Conservation (phyloP, 345 rosid genomes). For the Gossypium rotundifolium region DNA sequence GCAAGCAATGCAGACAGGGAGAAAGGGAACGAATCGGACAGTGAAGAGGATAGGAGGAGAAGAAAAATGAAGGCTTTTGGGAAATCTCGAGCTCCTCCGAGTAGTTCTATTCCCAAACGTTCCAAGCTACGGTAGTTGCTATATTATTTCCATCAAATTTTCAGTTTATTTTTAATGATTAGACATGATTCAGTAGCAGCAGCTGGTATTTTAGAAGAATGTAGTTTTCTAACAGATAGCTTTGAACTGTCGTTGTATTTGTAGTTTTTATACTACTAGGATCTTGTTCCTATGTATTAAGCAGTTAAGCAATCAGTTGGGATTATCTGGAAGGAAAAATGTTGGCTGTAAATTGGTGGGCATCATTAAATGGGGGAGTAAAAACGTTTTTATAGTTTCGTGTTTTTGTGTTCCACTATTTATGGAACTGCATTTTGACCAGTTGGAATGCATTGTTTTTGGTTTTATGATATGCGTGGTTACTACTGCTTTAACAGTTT, state of each 20-base stretch:
- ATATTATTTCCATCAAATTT: neutral
- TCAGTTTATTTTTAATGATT: neutral
- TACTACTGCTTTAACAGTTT: too few relatives aligned
- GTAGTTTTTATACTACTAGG: neutral
- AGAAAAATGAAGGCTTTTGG: constrained; percentile 88
- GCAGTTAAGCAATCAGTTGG: neutral
- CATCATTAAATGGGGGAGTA: neutral
- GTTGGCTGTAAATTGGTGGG: neutral
- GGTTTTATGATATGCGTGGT: too few relatives aligned
- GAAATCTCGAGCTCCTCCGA: constrained; percentile 55
- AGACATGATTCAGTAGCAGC: constrained; percentile 5
- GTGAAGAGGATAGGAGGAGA: constrained; percentile 87
- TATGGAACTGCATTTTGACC: neutral
- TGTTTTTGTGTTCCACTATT: neutral
- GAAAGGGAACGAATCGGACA: constrained; percentile 75
- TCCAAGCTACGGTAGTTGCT: constrained; percentile 20
- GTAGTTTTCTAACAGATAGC: neutral
- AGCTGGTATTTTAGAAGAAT: neutral
- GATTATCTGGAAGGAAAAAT: neutral
- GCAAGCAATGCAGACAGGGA: constrained; percentile 89
- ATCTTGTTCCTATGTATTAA: neutral
- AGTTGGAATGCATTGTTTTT: too few relatives aligned
- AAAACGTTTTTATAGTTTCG: neutral
- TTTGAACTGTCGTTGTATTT: neutral
- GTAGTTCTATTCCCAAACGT: constrained; percentile 37